Base-by-base conservation (phyloP, 139 green algal genomes). In the Chlamydomonas incerta region DNA sequence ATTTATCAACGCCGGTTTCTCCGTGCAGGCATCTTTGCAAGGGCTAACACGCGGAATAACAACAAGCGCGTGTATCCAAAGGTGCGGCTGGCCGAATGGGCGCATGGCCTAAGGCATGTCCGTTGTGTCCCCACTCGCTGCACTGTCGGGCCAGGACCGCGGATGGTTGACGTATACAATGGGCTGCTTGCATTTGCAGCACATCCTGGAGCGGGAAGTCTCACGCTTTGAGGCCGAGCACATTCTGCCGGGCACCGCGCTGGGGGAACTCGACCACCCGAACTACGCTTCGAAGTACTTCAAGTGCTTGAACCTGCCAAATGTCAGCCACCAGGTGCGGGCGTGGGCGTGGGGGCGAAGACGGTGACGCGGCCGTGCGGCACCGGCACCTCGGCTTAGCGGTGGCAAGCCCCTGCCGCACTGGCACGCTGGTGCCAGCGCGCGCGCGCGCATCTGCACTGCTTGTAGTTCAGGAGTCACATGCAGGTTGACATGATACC, bases 11-110 rank as follows among this genome's bases (percentile, higher is more conserved):
- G 17, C 18, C 8, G 18, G 55, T 24, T 60, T 21, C 8, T 8
- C 13, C 18, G 5, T 77, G 70, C 86, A 94, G 93, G 93, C 29
- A 88, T 94, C 41, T 93, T 96, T 88, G 88, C 92, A 5, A 73
- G 90, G 10, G 92, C 92, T 4, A 89, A 95, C 79, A 91, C 82
- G 23, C 69, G 82, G 24, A 96, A 94, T 57, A 93, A 90, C 26
- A 96, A 96, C 90, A 90, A 91, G 35, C 76, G 94, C 18, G 75
- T 95, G 2, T 96, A 95, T 60, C 92, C 94, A 52, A 94, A 94
- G 88, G 90, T 94, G 55, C 34, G 83, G 35, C 31, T 21, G 21
- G 13, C 29, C 58, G 9, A 9, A 28, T 20, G 28, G 3, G 31
- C 67, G 67, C 67, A 72, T 34, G 31, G 31, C 62, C 24, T 31